Percentiles rank a stretch among this genome's conserved stretches.
phyloP scores from a whole-genome alignment of 2,329 filamentous ascomycete species.

The Aureobasidium sp. region DNA sequence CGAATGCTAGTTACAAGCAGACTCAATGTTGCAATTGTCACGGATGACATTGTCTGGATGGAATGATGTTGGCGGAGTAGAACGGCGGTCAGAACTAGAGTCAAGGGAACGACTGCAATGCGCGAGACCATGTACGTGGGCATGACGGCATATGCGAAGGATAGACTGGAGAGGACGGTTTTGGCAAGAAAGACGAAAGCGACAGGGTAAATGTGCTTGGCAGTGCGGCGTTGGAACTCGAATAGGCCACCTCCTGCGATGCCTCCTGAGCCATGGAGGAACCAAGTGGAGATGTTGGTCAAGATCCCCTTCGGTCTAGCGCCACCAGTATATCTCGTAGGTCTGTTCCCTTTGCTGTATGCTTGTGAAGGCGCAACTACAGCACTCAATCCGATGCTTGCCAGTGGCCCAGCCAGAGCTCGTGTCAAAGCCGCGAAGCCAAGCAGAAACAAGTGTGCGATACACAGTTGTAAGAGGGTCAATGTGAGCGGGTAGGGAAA shows the following conservation, averaged over 20 bases:
- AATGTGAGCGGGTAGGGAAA: constrained; percentile 48
- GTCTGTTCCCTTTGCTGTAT: constrained; percentile 12
- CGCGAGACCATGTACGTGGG: constrained; percentile 48
- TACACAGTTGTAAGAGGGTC: constrained; percentile 45
- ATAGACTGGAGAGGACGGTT: constrained; percentile 47
- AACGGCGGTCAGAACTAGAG: constrained; percentile 43
- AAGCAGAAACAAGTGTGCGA: constrained; percentile 44
- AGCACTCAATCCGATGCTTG: constrained; percentile 37
- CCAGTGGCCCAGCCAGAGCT: constrained; percentile 36
- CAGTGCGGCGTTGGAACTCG: constrained; percentile 45
- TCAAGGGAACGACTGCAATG: constrained; percentile 45
- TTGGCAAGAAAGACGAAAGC: constrained; percentile 46
- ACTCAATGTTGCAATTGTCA: constrained; percentile 45
- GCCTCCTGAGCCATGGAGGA: constrained; percentile 38
- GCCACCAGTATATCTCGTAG: constrained; percentile 23
- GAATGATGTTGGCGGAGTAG: constrained; percentile 42
- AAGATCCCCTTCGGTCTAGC: constrained; percentile 20
- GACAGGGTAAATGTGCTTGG: constrained; percentile 42
- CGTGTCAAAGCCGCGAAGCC: constrained; percentile 44
- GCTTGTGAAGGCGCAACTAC: constrained; percentile 38
- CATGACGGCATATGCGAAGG: constrained; percentile 48
- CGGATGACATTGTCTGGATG: constrained; percentile 43
- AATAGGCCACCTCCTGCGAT: constrained; percentile 50
- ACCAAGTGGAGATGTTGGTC: constrained; percentile 28
- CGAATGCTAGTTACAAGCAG: constrained; percentile 44